These are phyloP conservation scores for Lodderomyces beijingensis DNA, from an alignment of 1,139 yeast species.

Conservation along the genomic window DNA sequence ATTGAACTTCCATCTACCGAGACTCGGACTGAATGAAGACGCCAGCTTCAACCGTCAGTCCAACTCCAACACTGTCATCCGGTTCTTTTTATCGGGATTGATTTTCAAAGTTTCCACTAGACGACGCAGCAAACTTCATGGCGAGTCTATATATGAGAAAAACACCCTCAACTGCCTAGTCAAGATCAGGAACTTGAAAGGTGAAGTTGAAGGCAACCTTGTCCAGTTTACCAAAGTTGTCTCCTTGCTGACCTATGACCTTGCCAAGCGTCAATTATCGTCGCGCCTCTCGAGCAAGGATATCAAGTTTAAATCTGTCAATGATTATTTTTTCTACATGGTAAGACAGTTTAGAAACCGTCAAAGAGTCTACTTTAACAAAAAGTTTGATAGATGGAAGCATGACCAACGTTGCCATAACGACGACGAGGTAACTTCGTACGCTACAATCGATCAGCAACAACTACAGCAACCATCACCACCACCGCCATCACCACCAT, in stretches of 20 bases:
- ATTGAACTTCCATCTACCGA: constrained; percentile 30
- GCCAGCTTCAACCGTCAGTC: constrained; percentile 28
- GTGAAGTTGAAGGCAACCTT: constrained; percentile 31
- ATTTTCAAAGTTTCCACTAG: constrained; percentile 27
- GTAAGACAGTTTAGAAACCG: constrained; percentile 33
- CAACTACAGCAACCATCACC: background rate
- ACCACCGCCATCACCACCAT: constrained; percentile 2
- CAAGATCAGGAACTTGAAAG: constrained; percentile 29
- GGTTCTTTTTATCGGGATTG: constrained; percentile 22
- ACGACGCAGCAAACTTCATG: constrained; percentile 4
- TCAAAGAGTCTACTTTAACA: constrained; percentile 22
- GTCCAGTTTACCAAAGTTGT: constrained; percentile 27
- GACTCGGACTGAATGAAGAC: constrained; percentile 16
- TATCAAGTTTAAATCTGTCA: constrained; percentile 31
- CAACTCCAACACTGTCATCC: constrained; percentile 24
- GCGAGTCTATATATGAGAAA: too few species aligned
- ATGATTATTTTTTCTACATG: constrained; percentile 35
- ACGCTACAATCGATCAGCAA: background rate
- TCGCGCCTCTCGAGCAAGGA: constrained; percentile 25
- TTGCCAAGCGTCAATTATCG: constrained; percentile 18
- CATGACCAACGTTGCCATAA: too few species aligned
- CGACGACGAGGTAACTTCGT: constrained; percentile 3
- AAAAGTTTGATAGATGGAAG: constrained; percentile 17
- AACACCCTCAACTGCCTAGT: constrained; percentile 18
- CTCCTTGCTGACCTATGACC: constrained; percentile 24